Evolutionary conservation across 768 basidiomycete species (phyloP).

Genomic region (Pleurotus tuber-regium): DNA sequence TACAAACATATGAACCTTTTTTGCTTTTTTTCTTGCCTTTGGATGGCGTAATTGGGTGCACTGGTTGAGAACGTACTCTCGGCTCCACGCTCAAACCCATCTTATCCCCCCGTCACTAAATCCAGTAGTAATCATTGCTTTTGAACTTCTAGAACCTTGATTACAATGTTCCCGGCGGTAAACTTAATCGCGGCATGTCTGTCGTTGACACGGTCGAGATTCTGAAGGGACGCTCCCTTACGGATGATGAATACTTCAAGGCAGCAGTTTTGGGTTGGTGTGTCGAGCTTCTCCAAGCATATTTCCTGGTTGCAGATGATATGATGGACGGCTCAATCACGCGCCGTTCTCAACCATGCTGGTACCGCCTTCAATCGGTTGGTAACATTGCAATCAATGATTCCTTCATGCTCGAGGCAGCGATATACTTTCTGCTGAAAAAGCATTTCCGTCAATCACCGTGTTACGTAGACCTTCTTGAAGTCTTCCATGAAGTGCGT

Average conservation of each 20-base stretch:
- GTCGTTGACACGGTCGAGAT: conserved; percentile 94
- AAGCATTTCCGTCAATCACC: conserved; percentile 75
- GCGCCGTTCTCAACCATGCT: conserved; percentile 92
- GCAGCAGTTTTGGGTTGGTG: conserved; percentile 93
- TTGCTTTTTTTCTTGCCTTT: background rate
- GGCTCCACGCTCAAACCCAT: background rate
- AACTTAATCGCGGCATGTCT: conserved; percentile 95
- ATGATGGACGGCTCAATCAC: conserved; percentile 97
- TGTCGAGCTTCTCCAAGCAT: conserved; percentile 95
- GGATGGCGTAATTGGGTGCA: background rate
- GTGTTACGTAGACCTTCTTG: conserved; percentile 88
- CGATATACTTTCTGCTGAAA: conserved; percentile 90
- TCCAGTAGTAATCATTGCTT: background rate
- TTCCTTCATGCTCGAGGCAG: conserved; percentile 91
- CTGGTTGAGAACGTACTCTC: background rate
- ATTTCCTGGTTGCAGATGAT: conserved; percentile 95
- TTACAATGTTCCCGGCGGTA: conserved; percentile 95
- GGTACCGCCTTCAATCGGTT: conserved; percentile 69
- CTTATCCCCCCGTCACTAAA: conserved; percentile 11
- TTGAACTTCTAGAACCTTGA: conserved; percentile 64
- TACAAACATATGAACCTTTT: conserved; percentile 10
- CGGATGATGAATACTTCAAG: conserved; percentile 85
- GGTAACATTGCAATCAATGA: conserved; percentile 94
- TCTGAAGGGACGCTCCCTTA: conserved; percentile 64
- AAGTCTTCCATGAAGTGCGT: conserved; percentile 76